Base-by-base conservation (phyloP, 805 yeast species). In the Debaryomyces prosopidis region DNA sequence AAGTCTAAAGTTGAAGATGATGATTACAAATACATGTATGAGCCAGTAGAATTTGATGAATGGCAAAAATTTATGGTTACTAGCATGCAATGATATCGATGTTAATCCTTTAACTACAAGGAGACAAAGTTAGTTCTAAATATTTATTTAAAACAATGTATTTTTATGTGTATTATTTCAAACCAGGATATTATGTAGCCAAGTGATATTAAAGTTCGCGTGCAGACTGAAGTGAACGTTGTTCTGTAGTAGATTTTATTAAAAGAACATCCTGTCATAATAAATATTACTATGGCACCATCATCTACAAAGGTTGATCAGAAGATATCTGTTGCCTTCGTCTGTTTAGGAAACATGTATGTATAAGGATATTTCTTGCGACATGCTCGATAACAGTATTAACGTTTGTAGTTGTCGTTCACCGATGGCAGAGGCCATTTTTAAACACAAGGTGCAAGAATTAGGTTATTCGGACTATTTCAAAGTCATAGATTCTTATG, bases 371-470 rank as follows among this genome's bases (percentile, higher is more conserved):
- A 19, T 14, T 16, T 15, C 31, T 14, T 11, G 11, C 11, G n/a
- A 19, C 5, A 11, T 23, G 10, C 16, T 12, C 23, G 14, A 18
- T 8, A 31, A 11, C 42, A n/a, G 14, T 48, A 53, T 62, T 61
- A 62, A 60, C 64, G 18, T 4, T 12, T 12, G 4, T 31, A 83
- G 87, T 17, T 90, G 97, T 60, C 91, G 97, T 40, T 89, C 97
- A 2, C 98, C 98, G 11, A 92, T 91, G 98, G 97, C 98, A 0
- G 97, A 92, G 60, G 97, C 97, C 0, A 88, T 90, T 1, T 89
- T 91, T 67, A 74, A 72, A 39, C 81, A 87, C 47, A 69, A 71
- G 12, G 95, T 88, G 8, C 63, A 79, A 36, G 61, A 79, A 36
- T 63, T 66, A 16, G 84, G 84, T 0, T 63, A 71, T 41, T 23